Evolutionary conservation across 2,329 filamentous ascomycete genomes (phyloP), one percentile per base, ranked within the genome.

Genomic region (Penicillium sp.): DNA sequence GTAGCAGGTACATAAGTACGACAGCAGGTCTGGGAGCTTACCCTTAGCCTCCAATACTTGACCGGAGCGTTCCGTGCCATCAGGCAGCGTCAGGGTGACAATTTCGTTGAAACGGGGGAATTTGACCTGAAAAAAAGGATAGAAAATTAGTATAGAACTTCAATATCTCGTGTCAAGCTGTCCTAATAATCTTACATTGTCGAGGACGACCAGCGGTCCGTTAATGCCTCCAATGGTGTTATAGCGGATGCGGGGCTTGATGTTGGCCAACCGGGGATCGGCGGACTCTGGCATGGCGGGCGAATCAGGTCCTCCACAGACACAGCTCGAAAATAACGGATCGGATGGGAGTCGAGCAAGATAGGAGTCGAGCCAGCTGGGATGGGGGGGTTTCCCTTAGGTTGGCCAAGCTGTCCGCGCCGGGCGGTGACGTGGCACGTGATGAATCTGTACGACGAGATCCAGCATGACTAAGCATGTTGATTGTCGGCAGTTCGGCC

Each of bases 151-250:
- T 29, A 44, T 30, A 43, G n/a, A 4, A 29, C 15, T 32, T 55
- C 41, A 15, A 46, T 18, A 33, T 37, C 32, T 6, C 9, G n/a
- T 37, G 42, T 32, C 29, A 17, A 20, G 20, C 20, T 24, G 21
- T 53, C 24, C 13, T 29, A 23, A n/a, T 17, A 52, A 55, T 78
- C 86, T 64, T 75, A 96, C 93, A 84, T 96, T 95, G 74, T 97
- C 94, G 63, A 99, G 84, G 70, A 99, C 93, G 71, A 99, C 94
- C 76, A 99, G 84, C 68, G 94, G 94, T 54, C 94, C 94, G 79
- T 99, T 99, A 77, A 99, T 88, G 80, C 93, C 93, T 70, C 91
- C 90, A 72, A 99, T 91, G 66, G 94, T 99, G 81, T 99, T 99
- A 85, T 99, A 99, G 69, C 89, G 87, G 77, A 97, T 83, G 72